Evolutionary conservation across 2,329 filamentous ascomycete species (phyloP).

Genomic region (Nigrograna mackinnonii): DNA sequence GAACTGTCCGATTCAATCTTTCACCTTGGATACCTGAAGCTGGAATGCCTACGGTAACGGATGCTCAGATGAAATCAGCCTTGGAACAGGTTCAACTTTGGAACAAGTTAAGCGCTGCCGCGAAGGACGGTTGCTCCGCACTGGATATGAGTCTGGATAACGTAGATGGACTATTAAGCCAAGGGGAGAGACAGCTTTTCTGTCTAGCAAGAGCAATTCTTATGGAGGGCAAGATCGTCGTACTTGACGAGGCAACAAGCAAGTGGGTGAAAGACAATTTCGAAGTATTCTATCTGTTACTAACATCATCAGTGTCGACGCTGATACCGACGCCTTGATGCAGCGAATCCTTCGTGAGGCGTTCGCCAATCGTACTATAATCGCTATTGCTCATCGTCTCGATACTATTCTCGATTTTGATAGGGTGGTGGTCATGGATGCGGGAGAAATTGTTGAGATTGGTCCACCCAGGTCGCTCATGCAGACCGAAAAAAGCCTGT

Average conservation of each 20-base stretch:
- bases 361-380: conserved; percentile 14
- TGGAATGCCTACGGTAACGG: too few relatives aligned
- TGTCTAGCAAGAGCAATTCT: conserved; percentile 59
- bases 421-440: conserved; percentile 7
- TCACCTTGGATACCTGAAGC: too few relatives aligned
- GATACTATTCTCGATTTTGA: conserved; percentile 11
- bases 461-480: conserved; percentile 5
- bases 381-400: conserved; percentile 9
- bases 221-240: conserved; percentile 54
- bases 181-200: conserved; percentile 57
- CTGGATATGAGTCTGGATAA: too few relatives aligned
- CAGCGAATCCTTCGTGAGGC: conserved; percentile 9
- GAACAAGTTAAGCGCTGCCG: too few relatives aligned
- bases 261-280: too few relatives aligned
- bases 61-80: conserved; percentile 39
- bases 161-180: too few relatives aligned
- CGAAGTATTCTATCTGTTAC: too few relatives aligned
- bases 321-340: conserved; percentile 11
- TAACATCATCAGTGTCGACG: conserved; percentile 57
- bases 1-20: conserved; percentile 50
- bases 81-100: conserved; percentile 49
- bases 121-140: too few relatives aligned
- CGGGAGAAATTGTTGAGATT: conserved; percentile 8
- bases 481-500: conserved; percentile 1
- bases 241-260: conserved; percentile 66